These are phyloP conservation scores for Pinus taeda DNA, from an alignment of 75 land plant species.

Conservation along the genomic window DNA sequence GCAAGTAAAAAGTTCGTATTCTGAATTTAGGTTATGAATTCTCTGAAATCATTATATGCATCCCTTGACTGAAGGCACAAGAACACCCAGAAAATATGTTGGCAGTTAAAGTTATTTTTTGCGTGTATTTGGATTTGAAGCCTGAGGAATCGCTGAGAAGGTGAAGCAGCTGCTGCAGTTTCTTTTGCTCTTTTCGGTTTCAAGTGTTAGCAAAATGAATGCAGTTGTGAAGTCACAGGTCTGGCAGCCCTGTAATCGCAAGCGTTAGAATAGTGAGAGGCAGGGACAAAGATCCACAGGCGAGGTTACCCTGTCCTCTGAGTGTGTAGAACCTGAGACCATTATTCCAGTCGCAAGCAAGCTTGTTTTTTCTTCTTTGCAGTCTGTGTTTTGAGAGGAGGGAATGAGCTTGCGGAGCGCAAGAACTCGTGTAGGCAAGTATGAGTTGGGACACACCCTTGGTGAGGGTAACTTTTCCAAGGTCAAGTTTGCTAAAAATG, in stretches of 20 bases:
- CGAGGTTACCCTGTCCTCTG: too few relatives aligned
- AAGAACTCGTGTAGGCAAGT: constrained; percentile 65
- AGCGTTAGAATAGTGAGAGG: background rate
- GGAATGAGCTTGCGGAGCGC: constrained; percentile 32
- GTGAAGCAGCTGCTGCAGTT: background rate
- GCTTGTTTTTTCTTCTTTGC: background rate
- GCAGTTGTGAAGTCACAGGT: constrained; percentile 2
- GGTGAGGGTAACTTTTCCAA: constrained; percentile 88
- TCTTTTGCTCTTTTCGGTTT: background rate
- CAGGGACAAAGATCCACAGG: background rate
- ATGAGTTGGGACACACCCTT: constrained; percentile 84
- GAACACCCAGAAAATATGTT: too few relatives aligned
- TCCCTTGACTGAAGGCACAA: too few relatives aligned
- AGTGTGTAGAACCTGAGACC: too few relatives aligned
- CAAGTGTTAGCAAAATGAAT: background rate
- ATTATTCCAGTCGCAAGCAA: background rate
- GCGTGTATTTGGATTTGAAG: background rate
- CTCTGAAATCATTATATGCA: too few relatives aligned
- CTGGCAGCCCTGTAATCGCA: constrained; percentile 3
- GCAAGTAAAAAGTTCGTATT: too few relatives aligned
- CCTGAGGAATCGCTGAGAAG: background rate
- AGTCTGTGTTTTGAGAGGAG: background rate
- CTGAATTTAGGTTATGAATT: too few relatives aligned
- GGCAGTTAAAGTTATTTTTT: too few relatives aligned
- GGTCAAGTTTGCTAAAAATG: constrained; percentile 67